These are phyloP conservation scores for Podaxis sp. DNA, from an alignment of 768 basidiomycete species.

Conservation along the genomic window DNA sequence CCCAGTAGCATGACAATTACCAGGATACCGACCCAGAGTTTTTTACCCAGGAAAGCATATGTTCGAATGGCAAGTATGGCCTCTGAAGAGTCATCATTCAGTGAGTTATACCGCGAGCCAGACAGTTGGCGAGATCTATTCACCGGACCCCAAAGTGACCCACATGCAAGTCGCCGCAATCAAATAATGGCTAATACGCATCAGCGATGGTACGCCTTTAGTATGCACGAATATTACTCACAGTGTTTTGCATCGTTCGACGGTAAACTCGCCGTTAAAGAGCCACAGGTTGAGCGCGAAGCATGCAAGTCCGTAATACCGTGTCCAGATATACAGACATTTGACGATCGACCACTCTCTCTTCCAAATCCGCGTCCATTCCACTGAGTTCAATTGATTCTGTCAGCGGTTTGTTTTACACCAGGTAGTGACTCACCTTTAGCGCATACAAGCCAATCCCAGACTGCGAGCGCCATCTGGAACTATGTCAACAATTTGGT, in stretches of 20 bases:
- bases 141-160: constrained; percentile 18
- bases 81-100: constrained; percentile 11
- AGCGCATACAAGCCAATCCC: constrained; percentile 18
- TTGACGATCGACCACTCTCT: constrained; percentile 19
- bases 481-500: background rate
- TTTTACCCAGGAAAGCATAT: constrained; percentile 20
- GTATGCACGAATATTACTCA: background rate
- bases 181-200: constrained; percentile 15
- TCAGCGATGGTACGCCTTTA: background rate
- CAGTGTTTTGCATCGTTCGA: constrained; percentile 17
- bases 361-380: constrained; percentile 19
- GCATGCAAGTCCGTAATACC: constrained; percentile 18
- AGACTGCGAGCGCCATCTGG: constrained; percentile 19
- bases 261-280: constrained; percentile 18
- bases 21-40: constrained; percentile 12
- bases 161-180: constrained; percentile 21
- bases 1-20: constrained; percentile 11
- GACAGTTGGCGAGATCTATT: background rate
- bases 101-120: background rate
- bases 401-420: background rate
- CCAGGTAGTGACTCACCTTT: background rate
- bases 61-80: constrained; percentile 19
- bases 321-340: constrained; percentile 19
- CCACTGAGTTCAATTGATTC: background rate
- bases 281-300: constrained; percentile 19